Evolutionary conservation across 257 asterid species (phyloP), one percentile per base, ranked within the genome.

Genomic region (Oldenlandia corymbosa): DNA sequence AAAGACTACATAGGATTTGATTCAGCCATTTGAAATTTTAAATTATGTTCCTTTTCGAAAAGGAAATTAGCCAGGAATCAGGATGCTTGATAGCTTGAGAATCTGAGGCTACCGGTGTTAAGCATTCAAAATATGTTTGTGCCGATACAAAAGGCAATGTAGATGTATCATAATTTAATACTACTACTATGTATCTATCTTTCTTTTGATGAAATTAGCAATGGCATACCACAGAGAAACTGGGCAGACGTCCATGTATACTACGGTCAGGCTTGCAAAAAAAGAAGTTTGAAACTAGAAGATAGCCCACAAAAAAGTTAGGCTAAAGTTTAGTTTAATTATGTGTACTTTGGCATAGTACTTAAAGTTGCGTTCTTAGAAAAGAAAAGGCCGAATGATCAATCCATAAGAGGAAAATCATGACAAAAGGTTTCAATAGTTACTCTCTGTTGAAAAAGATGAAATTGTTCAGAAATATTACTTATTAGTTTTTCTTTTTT

Each of bases 211-310:
- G 47, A 1, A 9, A 34, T 32, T 34, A 17, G 17, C 23, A 37
- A 18, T 20, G 6, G n/a, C 65, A 31, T 57, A 4, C 13, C 13
- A 49, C 45, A 31, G 24, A 87, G 67, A 41, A 71, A 80, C 68
- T 79, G 72, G n/a, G n/a, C n/a, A n/a, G n/a, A n/a, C n/a, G 37
- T 78, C 76, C 30, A 85, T 60, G 70, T 78, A 84, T 77, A 80
- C 63, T 31, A 83, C 77, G 8, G 70, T 67, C 14, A 87, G 75
- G 65, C 76, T 84, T 4, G 95, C 96, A 5, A n/a, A n/a, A n/a
- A n/a, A n/a, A n/a, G n/a, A n/a, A n/a, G n/a, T n/a, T n/a, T n/a
- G n/a, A n/a, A n/a, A n/a, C n/a, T n/a, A n/a, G n/a, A n/a, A n/a
- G n/a, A n/a, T n/a, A n/a, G n/a, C n/a, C n/a, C n/a, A n/a, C n/a